phyloP scores from a whole-genome alignment of 768 basidiomycete species.

The Exsudoporus frostii region DNA sequence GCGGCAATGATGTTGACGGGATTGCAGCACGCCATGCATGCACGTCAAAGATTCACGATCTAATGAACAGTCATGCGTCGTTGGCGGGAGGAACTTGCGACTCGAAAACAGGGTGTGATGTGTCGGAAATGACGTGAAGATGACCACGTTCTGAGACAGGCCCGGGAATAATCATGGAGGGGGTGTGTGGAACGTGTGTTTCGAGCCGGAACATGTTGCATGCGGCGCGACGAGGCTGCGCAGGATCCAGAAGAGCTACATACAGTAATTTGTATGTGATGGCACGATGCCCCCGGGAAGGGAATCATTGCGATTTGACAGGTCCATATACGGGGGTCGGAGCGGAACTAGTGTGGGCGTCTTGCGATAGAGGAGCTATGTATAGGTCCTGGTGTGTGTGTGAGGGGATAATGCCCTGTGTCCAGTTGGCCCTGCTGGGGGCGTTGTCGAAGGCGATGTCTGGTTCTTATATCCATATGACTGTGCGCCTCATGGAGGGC shows the following conservation, averaged over 20 bases:
- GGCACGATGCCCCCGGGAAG: slow-evolving; percentile 13
- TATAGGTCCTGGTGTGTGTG: slow-evolving; percentile 12
- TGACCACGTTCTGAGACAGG: slow-evolving; percentile 13
- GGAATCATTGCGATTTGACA: slow-evolving; percentile 14
- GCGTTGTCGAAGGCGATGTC: slow-evolving; percentile 20
- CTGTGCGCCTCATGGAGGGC: slow-evolving; percentile 12
- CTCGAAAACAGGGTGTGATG: background rate
- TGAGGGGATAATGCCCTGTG: slow-evolving; percentile 17
- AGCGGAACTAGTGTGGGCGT: slow-evolving; percentile 20
- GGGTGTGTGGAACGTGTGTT: slow-evolving; percentile 23
- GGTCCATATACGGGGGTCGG: slow-evolving; percentile 11
- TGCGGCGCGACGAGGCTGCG: slow-evolving; percentile 23
- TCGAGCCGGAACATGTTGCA: slow-evolving; percentile 29
- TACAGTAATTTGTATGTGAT: slow-evolving; percentile 13
- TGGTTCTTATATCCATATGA: slow-evolving; percentile 10
- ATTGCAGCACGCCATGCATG: slow-evolving; percentile 6
- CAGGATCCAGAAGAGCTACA: slow-evolving; percentile 7
- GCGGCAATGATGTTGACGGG: background rate
- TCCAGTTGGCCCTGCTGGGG: slow-evolving; percentile 10
- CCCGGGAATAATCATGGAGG: slow-evolving; percentile 8
- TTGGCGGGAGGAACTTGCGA: slow-evolving; percentile 7
- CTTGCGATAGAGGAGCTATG: slow-evolving; percentile 11
- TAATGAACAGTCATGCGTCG: slow-evolving; percentile 1
- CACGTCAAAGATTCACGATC: background rate
- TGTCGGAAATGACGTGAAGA: slow-evolving; percentile 24